Conservation (phyloP, 2,329 filamentous ascomycete genomes). For the Metarhizium album region DNA sequence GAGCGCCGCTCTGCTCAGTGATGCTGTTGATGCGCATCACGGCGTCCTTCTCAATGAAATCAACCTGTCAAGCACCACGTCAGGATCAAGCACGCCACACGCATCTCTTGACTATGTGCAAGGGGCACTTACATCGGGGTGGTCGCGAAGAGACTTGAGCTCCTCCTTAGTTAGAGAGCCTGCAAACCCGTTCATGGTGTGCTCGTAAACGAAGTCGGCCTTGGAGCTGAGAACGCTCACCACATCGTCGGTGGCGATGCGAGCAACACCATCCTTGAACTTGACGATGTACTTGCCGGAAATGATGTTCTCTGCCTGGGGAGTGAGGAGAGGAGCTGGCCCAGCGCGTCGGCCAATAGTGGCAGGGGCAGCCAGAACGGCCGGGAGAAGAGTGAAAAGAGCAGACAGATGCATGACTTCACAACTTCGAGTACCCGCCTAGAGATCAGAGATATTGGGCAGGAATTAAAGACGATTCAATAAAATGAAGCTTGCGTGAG, state of each 20-base stretch:
- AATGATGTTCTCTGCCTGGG: conserved; percentile 11
- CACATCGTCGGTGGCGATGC: conserved; percentile 8
- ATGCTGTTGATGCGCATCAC: conserved; percentile 14
- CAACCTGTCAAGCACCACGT: conserved; percentile 12
- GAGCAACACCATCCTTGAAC: conserved; percentile 13
- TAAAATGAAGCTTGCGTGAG: background rate
- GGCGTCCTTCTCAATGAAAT: conserved; percentile 27
- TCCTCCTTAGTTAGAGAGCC: conserved; percentile 11
- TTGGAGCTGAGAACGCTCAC: conserved; percentile 10
- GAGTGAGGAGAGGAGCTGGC: conserved; percentile 16
- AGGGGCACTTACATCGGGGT: conserved; percentile 13
- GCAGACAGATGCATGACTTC: conserved; percentile 15
- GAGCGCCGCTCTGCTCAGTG: conserved; percentile 11
- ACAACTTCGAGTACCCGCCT: background rate
- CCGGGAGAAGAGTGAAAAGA: conserved; percentile 14
- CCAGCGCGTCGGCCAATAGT: conserved; percentile 11
- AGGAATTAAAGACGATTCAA: background rate
- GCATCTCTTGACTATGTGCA: background rate
- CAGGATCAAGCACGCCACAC: background rate
- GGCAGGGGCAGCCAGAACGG: conserved; percentile 13
- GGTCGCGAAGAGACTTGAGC: conserved; percentile 13
- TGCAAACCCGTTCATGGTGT: conserved; percentile 16
- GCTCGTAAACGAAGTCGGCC: conserved; percentile 15
- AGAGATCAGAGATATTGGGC: background rate
- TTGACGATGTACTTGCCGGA: conserved; percentile 21